Base-by-base conservation (phyloP, 208 protist species). In the Acanthamoeba lugdunensis region DNA sequence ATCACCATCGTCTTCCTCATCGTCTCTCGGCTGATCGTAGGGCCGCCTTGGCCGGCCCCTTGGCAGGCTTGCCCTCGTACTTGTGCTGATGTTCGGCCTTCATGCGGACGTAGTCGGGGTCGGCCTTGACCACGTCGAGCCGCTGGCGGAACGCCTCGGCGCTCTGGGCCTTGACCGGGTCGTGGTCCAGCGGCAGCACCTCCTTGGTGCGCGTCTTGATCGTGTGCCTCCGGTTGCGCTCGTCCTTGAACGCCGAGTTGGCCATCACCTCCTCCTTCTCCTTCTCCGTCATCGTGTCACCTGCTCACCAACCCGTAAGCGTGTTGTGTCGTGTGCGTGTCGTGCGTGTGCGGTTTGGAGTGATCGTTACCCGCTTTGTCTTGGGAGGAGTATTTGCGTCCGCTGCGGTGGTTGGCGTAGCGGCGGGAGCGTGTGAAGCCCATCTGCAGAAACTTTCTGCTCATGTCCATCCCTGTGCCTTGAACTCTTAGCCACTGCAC, bases 371-470 rank as follows among this genome's bases (percentile, higher is more conserved):
- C 73, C 8, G 6, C 33, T 4, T 54, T 81, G 73, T 81, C 73
- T 11, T 81, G 6, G 6, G 73, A 30, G 33, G 73, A 81, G 56
- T 92, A 92, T 33, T 92, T 92, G 48, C 75, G 88, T 33, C 88
- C 88, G 6, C 45, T 84, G 69, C 75, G 69, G 30, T 93, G 88
- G 28, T 93, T 93, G n/a, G 61, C 88, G 3, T 93, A 93, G 23
- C 88, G 45, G 0, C 88, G 2, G 11, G 88, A 75, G 23, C 88
- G 41, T 0, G 88, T 93, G 69, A 54, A 93, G n/a, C 61, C 61
- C 61, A 93, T 93, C 28, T 84, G 69, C 61, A 79, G 30, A 30
- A 93, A 93, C 75, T 93, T 93, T 13, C 88, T 69, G 33, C 45
- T 67, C 58, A 56, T 58, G 69, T 65, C 61, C 58, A 90, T 75